Base-by-base conservation (phyloP, 768 basidiomycete species). In the Chlorophyllum brunneum region DNA sequence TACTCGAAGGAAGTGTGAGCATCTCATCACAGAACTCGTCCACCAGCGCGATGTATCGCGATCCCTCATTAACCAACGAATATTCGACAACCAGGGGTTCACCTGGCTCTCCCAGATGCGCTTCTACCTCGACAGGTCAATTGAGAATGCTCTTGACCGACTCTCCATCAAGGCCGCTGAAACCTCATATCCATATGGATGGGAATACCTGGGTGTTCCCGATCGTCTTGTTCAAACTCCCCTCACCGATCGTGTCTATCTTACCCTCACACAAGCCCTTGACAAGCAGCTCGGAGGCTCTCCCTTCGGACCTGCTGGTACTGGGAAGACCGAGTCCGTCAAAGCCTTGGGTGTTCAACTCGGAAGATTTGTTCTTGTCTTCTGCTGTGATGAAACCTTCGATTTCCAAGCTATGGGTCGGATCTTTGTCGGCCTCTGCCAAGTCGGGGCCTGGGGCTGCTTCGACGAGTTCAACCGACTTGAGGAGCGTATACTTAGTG, bases 331-430 rank as follows among this genome's bases (percentile, higher is more conserved):
- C 0, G 97, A 99, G 70, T 98, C 97, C 1, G 97, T 99, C 65
- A 99, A 99, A 69, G 95, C 97, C 2, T 83, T 99, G 18, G 97
- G 97, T 44, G 92, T 98, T 2, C 95, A 97, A 61, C 83, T 99
- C 4, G 97, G 97, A 34, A 86, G 97, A 31, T 99, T 99, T 63
- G 97, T 99, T n/a, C 78, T 99, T 42, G 97, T 99, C n/a, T 99
- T 99, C 74, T 98, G 97, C 66, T 99, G 97, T 63, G 97, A 99
- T 68, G 97, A 99, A 67, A 97, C 92, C 0, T 98, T 99, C 69
- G 97, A 99, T 69, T 98, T 98, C 77, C 95, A 98, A 66, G 97
- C 97, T 1, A 98, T 99, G 97, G 97, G 97, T 57, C 90, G 97
- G 57, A 98, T 99, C 60, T 99, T 99, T 65, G 86, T 98, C 61